Conservation (phyloP, 306 rosid genomes). For the Calophaca sinica region DNA sequence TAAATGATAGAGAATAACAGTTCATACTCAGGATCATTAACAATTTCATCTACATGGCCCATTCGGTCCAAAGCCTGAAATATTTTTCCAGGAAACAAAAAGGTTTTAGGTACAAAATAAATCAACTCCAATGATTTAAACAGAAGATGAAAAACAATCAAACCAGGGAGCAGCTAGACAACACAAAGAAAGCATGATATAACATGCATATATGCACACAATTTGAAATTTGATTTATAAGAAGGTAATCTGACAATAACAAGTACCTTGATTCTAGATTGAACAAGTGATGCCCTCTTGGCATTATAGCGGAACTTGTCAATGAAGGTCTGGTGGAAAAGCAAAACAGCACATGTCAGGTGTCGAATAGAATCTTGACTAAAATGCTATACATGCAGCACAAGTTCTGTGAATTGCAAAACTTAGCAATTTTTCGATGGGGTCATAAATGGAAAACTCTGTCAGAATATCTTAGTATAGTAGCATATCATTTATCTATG, state of each 20-base stretch:
- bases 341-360: slow-evolving; percentile 50
- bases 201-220: not conserved
- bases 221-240: slow-evolving; percentile 37
- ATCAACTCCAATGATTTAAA: slow-evolving; percentile 34
- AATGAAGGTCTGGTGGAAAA: slow-evolving; percentile 76
- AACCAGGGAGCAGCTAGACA: slow-evolving; percentile 33
- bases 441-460: slow-evolving; percentile 6
- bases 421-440: not conserved
- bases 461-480: not conserved
- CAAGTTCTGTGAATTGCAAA: slow-evolving; percentile 24
- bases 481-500: slow-evolving; percentile 6
- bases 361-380: slow-evolving; percentile 46
- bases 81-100: slow-evolving; percentile 31
- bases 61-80: slow-evolving; percentile 90
- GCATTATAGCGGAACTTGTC: slow-evolving; percentile 99
- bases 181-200: slow-evolving; percentile 10
- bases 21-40: slow-evolving; percentile 97
- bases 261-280: slow-evolving; percentile 97
- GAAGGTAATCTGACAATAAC: slow-evolving; percentile 21
- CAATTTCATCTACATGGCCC: slow-evolving; percentile 90
- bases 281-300: slow-evolving; percentile 98
- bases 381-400: slow-evolving; percentile 32
- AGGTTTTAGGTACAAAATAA: not conserved
- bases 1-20: slow-evolving; percentile 33
- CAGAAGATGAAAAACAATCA: slow-evolving; percentile 29